phyloP scores from a whole-genome alignment of 306 rosid genomes.

The Cucumis hystrix region DNA sequence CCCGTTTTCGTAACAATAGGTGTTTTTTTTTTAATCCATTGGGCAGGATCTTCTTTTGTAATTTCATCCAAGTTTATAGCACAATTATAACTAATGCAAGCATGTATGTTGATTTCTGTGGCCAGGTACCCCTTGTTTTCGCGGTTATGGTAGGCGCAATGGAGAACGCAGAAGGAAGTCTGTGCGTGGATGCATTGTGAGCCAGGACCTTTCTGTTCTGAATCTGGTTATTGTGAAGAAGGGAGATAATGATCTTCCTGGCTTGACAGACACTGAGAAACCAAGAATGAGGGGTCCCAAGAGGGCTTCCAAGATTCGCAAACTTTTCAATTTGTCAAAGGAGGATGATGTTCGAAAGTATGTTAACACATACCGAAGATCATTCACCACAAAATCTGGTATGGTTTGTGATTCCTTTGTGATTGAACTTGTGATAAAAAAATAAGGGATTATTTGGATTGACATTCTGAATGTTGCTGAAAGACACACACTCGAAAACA shows the following conservation, averaged over 20 bases:
- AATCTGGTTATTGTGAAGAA: conserved; percentile 55
- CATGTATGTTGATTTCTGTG: not conserved
- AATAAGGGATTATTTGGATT: not conserved
- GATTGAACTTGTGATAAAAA: not conserved
- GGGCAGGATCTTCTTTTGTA: too few species aligned
- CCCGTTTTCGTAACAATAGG: too few species aligned
- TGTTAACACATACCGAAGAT: conserved; percentile 48
- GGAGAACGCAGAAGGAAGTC: conserved; percentile 59
- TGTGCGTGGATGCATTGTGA: conserved; percentile 50
- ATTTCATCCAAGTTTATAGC: too few species aligned
- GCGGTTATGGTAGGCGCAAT: conserved; percentile 53
- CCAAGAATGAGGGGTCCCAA: conserved; percentile 61
- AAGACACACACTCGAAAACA: too few species aligned
- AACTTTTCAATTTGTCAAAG: conserved; percentile 46
- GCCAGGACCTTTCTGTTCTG: conserved; percentile 48
- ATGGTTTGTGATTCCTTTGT: not conserved
- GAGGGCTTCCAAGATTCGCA: conserved; percentile 56
- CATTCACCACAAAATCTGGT: conserved; percentile 35
- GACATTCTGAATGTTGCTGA: too few species aligned
- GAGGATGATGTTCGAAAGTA: conserved; percentile 55
- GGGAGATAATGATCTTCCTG: conserved; percentile 55
- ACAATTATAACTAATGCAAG: too few species aligned
- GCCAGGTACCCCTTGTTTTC: conserved; percentile 52
- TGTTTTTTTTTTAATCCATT: too few species aligned
- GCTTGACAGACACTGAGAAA: conserved; percentile 47